Evolutionary conservation across 2,329 filamentous ascomycete species (phyloP), one percentile per base, ranked within the genome.

Genomic region (Intubia oerlemansii): DNA sequence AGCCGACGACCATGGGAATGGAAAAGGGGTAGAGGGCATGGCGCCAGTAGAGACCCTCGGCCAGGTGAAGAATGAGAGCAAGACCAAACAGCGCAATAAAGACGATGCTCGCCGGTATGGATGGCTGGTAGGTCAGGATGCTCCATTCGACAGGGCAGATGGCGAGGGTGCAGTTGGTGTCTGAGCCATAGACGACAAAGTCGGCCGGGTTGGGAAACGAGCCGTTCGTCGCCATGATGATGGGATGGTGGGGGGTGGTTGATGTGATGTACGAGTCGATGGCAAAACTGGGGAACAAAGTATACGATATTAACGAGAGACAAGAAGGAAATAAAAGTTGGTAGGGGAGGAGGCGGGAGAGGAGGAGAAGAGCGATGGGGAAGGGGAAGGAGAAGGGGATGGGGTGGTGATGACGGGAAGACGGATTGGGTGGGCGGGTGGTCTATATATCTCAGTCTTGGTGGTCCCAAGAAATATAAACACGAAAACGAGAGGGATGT

Each of bases 1-100:
- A 66, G 25, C 71, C 71, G 12, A 56, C 40, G 6, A 65, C 39
- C 55, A 76, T 65, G 34, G 53, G 56, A 9, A 38, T 36, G 46
- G 54, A 54, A 42, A 59, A 65, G 33, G 50, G 53, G 26, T 6
- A 4, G 13, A 38, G 32, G 50, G 54, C 59, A 15, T 45, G 50
- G 38, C 45, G 55, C 54, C 55, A 61, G 22, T 52, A 43, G 23
- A 53, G 25, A 24, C 61, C 61, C n/a, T 59, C 46, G 25, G 44
- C 46, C 21, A 46, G 25, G 32, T 66, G 61, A n/a, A 51, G 13
- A 15, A 39, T 51, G 34, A 66, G 54, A 10, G 57, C 54, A 4
- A 65, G 44, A 12, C 52, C 49, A 36, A 51, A 60, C 14, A 60
- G 38, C 12, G 39, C 44, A 25, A 59, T 43, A 38, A 63, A 58